Conservation (phyloP, 345 rosid species). For the Lepidium sativum region DNA sequence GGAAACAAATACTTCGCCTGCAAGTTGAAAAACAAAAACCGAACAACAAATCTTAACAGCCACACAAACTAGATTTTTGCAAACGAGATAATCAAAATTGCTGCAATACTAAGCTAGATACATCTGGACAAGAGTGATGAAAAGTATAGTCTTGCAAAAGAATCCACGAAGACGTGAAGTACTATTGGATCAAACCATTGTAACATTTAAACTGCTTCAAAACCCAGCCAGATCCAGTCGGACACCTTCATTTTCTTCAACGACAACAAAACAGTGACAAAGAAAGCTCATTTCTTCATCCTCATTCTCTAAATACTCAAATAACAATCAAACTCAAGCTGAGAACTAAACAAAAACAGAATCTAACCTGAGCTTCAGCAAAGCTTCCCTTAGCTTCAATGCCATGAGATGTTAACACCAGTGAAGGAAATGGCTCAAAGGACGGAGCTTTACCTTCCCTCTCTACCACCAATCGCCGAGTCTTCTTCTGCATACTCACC, state of each 20-base stretch:
- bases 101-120: not conserved
- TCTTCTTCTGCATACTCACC: constrained; percentile 85
- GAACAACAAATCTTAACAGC: not conserved
- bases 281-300: not conserved
- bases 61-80: not conserved
- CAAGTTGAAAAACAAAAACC: constrained; percentile 5
- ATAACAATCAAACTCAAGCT: not conserved
- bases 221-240: not conserved
- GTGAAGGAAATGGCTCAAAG: constrained; percentile 77
- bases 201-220: not conserved
- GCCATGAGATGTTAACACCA: constrained; percentile 50
- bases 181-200: not conserved
- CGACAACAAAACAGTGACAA: not conserved
- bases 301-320: not conserved
- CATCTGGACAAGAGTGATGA: not conserved
- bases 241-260: not conserved
- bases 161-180: not conserved
- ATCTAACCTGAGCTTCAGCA: constrained; percentile 81
- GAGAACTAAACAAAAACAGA: not conserved
- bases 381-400: constrained; percentile 77
- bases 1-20: constrained; percentile 84
- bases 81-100: not conserved
- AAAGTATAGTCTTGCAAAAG: not conserved
- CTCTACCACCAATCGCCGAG: constrained; percentile 51
- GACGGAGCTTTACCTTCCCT: constrained; percentile 44